Base-by-base conservation (phyloP, 257 asterid genomes). In the Echites panduratus region DNA sequence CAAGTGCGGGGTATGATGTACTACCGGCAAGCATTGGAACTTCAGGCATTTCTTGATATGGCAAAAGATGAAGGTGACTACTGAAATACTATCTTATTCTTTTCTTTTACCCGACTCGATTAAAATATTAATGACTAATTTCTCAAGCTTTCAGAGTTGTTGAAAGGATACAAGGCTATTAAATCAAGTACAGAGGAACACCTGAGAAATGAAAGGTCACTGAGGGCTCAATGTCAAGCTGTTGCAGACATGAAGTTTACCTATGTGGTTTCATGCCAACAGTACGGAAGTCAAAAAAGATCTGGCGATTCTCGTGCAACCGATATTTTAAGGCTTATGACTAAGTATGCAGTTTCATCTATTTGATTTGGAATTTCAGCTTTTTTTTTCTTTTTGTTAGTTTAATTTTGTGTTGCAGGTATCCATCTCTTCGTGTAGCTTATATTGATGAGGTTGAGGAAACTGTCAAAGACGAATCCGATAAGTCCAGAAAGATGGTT, bases 1-100 rank as follows among this genome's bases (percentile, higher is more conserved):
- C 22, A 79, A 93, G 98, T 91, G 66, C 96, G 98, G 64, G 98
- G 98, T 78, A 93, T 93, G 98, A 93, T 93, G 98, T 93, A 93
- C 82, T 91, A 93, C 79, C 92, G 97, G 65, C 98, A 93, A 85
- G 97, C 98, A 64, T 84, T 93, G 86, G 98, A 93, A 82, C 96
- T 93, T 74, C 97, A 93, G 83, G 94, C 97, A 58, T 94, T 94
- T 79, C 97, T 94, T 70, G 98, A 94, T 85, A 94, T 91, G 98
- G 98, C 98, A 59, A 81, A 86, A 66, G 96, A 91, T 72, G 97
- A 94, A 87, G 98, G 98, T 92, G 71, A 71, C 50, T 76, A 73
- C 19, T 14, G 62, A 71, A 70, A 76, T 75, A 74, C 20, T 63
- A 59, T 70, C 7, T 69, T 9, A 57, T 70, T 78, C 71, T 54